These are phyloP conservation scores for Xylaria telfairii DNA, from an alignment of 495 filamentous ascomycete genomes.

Conservation along the genomic window DNA sequence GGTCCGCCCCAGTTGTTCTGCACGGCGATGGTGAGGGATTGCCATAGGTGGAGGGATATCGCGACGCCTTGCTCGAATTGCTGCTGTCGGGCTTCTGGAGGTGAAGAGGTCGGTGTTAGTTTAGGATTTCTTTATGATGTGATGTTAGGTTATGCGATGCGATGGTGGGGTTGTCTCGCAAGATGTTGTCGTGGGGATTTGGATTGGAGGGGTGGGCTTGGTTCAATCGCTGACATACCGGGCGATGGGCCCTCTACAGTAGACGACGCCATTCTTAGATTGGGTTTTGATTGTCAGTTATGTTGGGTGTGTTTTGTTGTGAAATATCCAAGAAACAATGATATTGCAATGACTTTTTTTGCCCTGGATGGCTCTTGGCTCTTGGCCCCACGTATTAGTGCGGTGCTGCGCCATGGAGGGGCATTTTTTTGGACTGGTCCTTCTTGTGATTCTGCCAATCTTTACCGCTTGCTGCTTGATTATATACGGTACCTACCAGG, in stretches of 20 bases:
- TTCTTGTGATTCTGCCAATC: conserved; percentile 33
- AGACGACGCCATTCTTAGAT: conserved; percentile 27
- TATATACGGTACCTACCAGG: too few species aligned
- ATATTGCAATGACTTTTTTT: neutral
- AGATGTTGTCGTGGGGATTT: neutral
- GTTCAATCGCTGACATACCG: conserved; percentile 28
- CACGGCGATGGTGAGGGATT: conserved; percentile 85
- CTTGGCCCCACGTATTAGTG: neutral
- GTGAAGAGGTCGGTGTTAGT: conserved; percentile 29
- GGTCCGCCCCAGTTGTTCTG: conserved; percentile 86
- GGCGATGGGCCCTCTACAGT: conserved; percentile 33
- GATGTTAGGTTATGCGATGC: neutral
- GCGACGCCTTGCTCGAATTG: conserved; percentile 85
- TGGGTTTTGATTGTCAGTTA: neutral
- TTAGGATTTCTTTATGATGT: neutral
- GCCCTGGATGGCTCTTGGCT: conserved; percentile 15
- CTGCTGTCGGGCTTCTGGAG: conserved; percentile 73
- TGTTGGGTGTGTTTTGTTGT: neutral
- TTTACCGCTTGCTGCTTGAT: conserved; percentile 30
- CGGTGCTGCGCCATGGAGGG: conserved; percentile 31
- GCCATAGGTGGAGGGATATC: conserved; percentile 81
- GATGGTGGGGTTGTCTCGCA: conserved; percentile 16
- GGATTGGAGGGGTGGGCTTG: neutral
- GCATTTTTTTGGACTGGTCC: conserved; percentile 25
- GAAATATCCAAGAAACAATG: neutral